phyloP scores from a whole-genome alignment of 1,284 basidiomycete species.

The Grifola frondosa region DNA sequence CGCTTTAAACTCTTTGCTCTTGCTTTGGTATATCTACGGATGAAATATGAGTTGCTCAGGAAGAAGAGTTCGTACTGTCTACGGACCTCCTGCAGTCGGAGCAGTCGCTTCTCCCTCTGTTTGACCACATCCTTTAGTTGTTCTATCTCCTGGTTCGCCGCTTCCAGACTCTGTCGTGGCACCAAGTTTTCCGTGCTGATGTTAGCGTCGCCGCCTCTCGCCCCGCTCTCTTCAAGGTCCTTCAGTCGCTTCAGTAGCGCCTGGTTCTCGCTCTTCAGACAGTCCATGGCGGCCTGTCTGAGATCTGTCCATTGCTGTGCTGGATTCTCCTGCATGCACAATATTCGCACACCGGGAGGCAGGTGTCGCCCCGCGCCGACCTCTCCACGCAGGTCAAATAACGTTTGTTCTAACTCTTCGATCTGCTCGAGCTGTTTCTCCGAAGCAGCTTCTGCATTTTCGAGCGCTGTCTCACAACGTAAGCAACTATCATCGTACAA shows the following conservation, averaged over 20 bases:
- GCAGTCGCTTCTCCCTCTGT: conserved; percentile 74
- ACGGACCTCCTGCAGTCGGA: conserved; percentile 68
- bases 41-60: background rate
- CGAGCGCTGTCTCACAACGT: conserved; percentile 39
- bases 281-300: conserved; percentile 64
- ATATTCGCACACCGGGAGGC: conserved; percentile 66
- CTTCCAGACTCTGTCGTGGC: conserved; percentile 70
- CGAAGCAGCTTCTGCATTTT: conserved; percentile 36
- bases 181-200: conserved; percentile 43
- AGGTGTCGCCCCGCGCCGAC: conserved; percentile 78
- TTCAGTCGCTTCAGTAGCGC: conserved; percentile 59
- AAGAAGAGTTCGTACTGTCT: background rate
- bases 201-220: conserved; percentile 15
- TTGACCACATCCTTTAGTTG: conserved; percentile 59
- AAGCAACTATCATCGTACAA: background rate
- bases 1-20: conserved; percentile 79
- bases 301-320: conserved; percentile 71
- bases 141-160: conserved; percentile 58
- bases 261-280: conserved; percentile 73
- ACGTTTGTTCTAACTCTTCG: conserved; percentile 64
- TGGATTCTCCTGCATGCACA: conserved; percentile 74
- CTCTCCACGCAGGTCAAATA: conserved; percentile 74
- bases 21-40: conserved; percentile 63
- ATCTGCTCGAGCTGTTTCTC: conserved; percentile 49
- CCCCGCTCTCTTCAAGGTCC: conserved; percentile 49